Base-by-base conservation (phyloP, 768 basidiomycete species). In the Amanita polypyramis region DNA sequence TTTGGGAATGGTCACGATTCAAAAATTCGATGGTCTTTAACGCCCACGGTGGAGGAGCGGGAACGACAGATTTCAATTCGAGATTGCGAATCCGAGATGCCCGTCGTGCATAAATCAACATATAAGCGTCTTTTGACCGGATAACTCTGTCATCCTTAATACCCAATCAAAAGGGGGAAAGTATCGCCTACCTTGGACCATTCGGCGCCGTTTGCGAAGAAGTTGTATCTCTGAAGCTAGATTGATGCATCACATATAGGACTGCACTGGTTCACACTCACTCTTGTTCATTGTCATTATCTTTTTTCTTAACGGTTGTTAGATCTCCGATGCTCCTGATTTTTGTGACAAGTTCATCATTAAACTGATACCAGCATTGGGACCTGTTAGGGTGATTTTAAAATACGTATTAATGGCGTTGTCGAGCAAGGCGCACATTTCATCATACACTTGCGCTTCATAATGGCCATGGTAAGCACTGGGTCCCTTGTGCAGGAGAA, bases 401-500 rank as follows among this genome's bases (percentile, higher is more conserved):
- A 5, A 36, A 39, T 3, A 17, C 2, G 30, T 20, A 41, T 12
- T 5, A 12, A 10, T 2, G 14, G 11, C 8, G 15, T 20, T 19
- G 20, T 5, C 34, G 12, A n/a, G 34, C 2, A 15, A 25, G 7
- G 21, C 47, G 30, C 21, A 49, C 47, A 20, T 42, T 42, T 66
- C 65, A 59, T 92, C 87, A 56, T 80, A 79, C 15, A 90, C 85
- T 58, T 90, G 85, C 11, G 85, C 87, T 61, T 88, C 85, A 58
- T 93, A 92, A 60, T 92, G 88, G 3, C 89, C 89, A 54, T 86
- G 82, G 66, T 96, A 87, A 27, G 94, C 95, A 61, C 88, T 93
- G n/a, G 76, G 56, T 4, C 95, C 95, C 58, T 89, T 90, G 66
- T 98, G 95, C 50, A 91, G 63, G 9, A 98, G 66, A 8, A 97